phyloP scores from a whole-genome alignment of 768 basidiomycete genomes.

The Amanita rubescens region DNA sequence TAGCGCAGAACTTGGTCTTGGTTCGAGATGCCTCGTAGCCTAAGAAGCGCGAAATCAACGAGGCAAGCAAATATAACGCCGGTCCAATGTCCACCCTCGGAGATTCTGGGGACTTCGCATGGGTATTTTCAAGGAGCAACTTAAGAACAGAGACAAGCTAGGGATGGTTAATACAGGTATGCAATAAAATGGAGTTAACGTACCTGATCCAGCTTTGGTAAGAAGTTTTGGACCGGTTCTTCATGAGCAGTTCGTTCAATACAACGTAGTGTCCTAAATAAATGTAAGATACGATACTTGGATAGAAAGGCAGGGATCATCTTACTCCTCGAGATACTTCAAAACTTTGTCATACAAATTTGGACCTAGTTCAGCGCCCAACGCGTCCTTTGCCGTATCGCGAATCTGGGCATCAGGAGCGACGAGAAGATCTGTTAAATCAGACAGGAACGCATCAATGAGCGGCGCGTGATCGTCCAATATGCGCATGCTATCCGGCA shows the following conservation, averaged over 20 bases:
- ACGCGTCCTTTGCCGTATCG: slow-evolving; percentile 73
- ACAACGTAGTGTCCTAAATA: slow-evolving; percentile 39
- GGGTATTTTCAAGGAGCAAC: slow-evolving; percentile 67
- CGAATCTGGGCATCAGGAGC: slow-evolving; percentile 57
- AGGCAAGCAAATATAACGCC: slow-evolving; percentile 50
- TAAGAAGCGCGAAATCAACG: slow-evolving; percentile 57
- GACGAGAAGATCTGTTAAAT: slow-evolving; percentile 63
- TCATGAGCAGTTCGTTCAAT: slow-evolving; percentile 41
- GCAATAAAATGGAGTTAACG: slow-evolving; percentile 5
- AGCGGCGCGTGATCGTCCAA: slow-evolving; percentile 50
- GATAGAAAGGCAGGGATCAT: slow-evolving; percentile 9
- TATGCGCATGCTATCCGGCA: slow-evolving; percentile 72
- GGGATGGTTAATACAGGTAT: slow-evolving; percentile 1
- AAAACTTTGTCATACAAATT: slow-evolving; percentile 61
- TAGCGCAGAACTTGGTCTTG: slow-evolving; percentile 66
- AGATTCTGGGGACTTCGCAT: slow-evolving; percentile 49
- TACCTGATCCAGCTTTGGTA: slow-evolving; percentile 72
- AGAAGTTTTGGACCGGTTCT: slow-evolving; percentile 33
- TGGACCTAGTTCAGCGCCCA: slow-evolving; percentile 74
- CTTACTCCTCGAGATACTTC: slow-evolving; percentile 69
- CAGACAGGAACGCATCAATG: slow-evolving; percentile 57
- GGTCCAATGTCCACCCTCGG: slow-evolving; percentile 58
- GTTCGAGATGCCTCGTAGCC: slow-evolving; percentile 51
- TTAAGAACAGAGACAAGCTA: slow-evolving; percentile 74
- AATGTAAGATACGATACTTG: neutral